Conservation (phyloP, 2,329 filamentous ascomycete genomes). For the Sphaerostilbella broomeana region DNA sequence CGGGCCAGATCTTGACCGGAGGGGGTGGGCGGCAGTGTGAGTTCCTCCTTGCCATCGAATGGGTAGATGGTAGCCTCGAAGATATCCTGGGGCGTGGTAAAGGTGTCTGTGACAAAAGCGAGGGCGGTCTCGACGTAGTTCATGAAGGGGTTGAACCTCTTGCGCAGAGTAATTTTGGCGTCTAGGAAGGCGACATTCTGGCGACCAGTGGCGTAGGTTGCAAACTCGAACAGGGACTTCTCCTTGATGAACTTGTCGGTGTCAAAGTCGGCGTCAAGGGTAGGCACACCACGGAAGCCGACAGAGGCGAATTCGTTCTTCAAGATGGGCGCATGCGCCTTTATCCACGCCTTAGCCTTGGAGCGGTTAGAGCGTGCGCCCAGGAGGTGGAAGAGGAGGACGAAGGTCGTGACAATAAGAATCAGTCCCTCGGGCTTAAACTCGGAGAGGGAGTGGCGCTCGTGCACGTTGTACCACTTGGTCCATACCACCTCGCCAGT, state of each 20-base stretch:
- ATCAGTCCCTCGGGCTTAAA: constrained; percentile 86
- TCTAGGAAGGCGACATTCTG: constrained; percentile 92
- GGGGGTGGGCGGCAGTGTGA: constrained; percentile 62
- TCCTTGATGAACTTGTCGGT: constrained; percentile 61
- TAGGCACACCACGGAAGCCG: constrained; percentile 61
- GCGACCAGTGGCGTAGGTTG: constrained; percentile 81
- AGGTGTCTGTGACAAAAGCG: constrained; percentile 74
- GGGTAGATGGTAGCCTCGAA: constrained; percentile 74
- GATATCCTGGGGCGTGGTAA: constrained; percentile 61
- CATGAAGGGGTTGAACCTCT: constrained; percentile 76
- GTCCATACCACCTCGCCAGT: constrained; percentile 60
- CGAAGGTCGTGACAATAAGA: constrained; percentile 63
- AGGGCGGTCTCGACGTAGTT: constrained; percentile 56
- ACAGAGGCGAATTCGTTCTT: constrained; percentile 80
- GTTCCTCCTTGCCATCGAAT: constrained; percentile 85
- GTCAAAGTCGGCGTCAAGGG: constrained; percentile 37
- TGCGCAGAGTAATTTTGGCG: constrained; percentile 71
- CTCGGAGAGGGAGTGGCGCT: constrained; percentile 75
- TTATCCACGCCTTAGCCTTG: constrained; percentile 75
- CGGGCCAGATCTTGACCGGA: constrained; percentile 50
- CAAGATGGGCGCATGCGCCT: constrained; percentile 64
- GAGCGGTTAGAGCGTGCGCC: constrained; percentile 73
- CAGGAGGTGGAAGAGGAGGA: constrained; percentile 73
- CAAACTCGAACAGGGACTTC: constrained; percentile 79
- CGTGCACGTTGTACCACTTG: constrained; percentile 95